A percentile compares a stretch with the other conserved stretches of the same genome.
Evolutionary conservation across 257 asterid species (phyloP).

Genomic region (Pogostemon cablin): DNA sequence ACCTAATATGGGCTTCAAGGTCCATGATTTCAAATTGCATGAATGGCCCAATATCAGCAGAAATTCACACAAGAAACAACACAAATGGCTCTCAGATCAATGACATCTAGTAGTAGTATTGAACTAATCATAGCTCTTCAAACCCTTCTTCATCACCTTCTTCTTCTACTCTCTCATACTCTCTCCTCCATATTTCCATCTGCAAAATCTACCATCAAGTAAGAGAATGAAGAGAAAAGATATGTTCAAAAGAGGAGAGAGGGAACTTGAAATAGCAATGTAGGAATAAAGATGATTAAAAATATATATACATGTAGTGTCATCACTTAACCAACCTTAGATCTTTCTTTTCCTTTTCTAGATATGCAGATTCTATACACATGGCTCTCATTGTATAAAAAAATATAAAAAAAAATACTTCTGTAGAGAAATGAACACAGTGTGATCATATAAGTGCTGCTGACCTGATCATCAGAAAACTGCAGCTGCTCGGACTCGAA

Average conservation of each 20-base stretch:
- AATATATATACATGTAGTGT: neutral
- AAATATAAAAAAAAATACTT: neutral
- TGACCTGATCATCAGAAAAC: conserved; percentile 87
- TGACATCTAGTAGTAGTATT: neutral
- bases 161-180: conserved; percentile 72
- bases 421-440: conserved; percentile 5
- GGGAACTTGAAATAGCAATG: too few relatives aligned
- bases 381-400: neutral
- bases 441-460: neutral
- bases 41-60: too few relatives aligned
- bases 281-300: too few relatives aligned
- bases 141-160: conserved; percentile 90
- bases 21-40: too few relatives aligned
- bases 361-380: neutral
- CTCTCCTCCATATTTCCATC: conserved; percentile 84
- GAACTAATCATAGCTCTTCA: conserved; percentile 63
- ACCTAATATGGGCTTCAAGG: too few relatives aligned
- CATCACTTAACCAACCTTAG: neutral
- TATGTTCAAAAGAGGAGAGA: too few relatives aligned
- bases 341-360: neutral
- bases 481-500: conserved; percentile 75
- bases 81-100: neutral
- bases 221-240: too few relatives aligned
- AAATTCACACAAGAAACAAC: too few relatives aligned
- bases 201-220: conserved; percentile 32